A percentile compares a stretch with the other conserved stretches of the same genome.
phyloP scores from a whole-genome alignment of 768 basidiomycete genomes.

The Suillus lakei region DNA sequence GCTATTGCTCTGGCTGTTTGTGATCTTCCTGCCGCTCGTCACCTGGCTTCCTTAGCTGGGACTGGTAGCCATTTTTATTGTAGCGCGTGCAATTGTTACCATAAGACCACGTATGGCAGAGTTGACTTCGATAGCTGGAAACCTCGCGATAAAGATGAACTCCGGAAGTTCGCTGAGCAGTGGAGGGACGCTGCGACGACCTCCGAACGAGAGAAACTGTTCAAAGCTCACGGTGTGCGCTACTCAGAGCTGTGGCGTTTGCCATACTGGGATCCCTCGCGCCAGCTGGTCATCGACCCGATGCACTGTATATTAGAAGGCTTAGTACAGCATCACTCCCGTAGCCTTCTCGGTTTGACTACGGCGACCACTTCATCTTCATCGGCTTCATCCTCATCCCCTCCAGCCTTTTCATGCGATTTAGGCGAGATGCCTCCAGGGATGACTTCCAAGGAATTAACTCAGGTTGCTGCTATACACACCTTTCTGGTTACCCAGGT shows the following conservation, averaged over 20 bases:
- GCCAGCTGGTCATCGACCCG: slow-evolving; percentile 23
- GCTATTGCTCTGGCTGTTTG: slow-evolving; percentile 33
- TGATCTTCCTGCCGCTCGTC: slow-evolving; percentile 31
- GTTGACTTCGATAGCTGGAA: slow-evolving; percentile 23
- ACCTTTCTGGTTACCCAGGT: slow-evolving; percentile 4
- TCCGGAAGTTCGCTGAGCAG: slow-evolving; percentile 12
- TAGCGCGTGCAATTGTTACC: slow-evolving; percentile 29
- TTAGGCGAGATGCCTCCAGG: not conserved
- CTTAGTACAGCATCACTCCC: slow-evolving; percentile 9
- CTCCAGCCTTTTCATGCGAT: slow-evolving; percentile 9
- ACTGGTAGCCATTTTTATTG: slow-evolving; percentile 30
- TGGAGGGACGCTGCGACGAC: slow-evolving; percentile 18
- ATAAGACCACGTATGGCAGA: slow-evolving; percentile 9
- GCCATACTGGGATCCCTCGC: slow-evolving; percentile 31
- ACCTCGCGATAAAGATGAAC: slow-evolving; percentile 11
- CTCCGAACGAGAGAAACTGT: slow-evolving; percentile 8
- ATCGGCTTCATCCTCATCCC: not conserved
- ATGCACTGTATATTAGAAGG: slow-evolving; percentile 34
- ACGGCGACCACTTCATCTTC: not conserved
- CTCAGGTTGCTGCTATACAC: slow-evolving; percentile 15
- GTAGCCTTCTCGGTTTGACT: slow-evolving; percentile 11
- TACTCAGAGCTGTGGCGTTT: slow-evolving; percentile 27
- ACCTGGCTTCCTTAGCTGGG: slow-evolving; percentile 31
- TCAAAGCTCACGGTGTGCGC: slow-evolving; percentile 22
- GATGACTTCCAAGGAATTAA: slow-evolving; percentile 4